phyloP scores from a whole-genome alignment of 495 filamentous ascomycete genomes.

The Xylaria sp. region DNA sequence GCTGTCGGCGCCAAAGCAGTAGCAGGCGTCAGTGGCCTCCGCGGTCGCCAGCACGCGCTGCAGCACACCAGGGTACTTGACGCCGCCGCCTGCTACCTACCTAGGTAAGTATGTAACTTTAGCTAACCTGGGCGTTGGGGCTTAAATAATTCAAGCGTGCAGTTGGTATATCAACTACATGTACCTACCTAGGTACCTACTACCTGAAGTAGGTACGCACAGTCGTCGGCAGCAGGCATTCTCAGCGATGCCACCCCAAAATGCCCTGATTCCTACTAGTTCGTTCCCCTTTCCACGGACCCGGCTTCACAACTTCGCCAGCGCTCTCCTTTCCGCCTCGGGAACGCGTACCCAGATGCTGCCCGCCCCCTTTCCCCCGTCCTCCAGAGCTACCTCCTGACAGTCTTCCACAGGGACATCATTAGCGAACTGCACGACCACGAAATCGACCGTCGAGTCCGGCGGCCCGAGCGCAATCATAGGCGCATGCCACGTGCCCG shows the following conservation, averaged over 20 bases:
- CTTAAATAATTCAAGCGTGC: not conserved
- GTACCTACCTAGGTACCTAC: no score
- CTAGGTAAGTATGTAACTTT: not conserved
- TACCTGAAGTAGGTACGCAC: no score
- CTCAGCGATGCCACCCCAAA: no score
- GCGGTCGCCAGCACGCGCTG: not conserved
- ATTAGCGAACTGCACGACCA: conserved; percentile 89
- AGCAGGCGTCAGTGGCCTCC: not conserved
- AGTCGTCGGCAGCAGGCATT: no score
- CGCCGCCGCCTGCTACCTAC: no score
- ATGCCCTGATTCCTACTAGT: no score
- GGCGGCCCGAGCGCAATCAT: conserved; percentile 81
- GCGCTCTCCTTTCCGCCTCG: conserved; percentile 34
- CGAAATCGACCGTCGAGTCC: conserved; percentile 72
- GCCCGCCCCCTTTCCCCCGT: conserved; percentile 40
- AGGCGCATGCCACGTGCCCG: conserved; percentile 96
- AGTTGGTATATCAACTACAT: no score
- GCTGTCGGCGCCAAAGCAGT: not conserved
- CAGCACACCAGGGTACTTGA: not conserved
- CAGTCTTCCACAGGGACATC: conserved; percentile 86
- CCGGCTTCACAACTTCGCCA: conserved; percentile 22
- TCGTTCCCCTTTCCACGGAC: no score
- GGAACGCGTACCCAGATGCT: conserved; percentile 46
- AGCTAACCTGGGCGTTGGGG: not conserved
- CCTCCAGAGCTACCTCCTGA: conserved; percentile 71